Evolutionary conservation across 768 basidiomycete genomes (phyloP), one percentile per base, ranked within the genome.

Genomic region (Suillus alpinus): DNA sequence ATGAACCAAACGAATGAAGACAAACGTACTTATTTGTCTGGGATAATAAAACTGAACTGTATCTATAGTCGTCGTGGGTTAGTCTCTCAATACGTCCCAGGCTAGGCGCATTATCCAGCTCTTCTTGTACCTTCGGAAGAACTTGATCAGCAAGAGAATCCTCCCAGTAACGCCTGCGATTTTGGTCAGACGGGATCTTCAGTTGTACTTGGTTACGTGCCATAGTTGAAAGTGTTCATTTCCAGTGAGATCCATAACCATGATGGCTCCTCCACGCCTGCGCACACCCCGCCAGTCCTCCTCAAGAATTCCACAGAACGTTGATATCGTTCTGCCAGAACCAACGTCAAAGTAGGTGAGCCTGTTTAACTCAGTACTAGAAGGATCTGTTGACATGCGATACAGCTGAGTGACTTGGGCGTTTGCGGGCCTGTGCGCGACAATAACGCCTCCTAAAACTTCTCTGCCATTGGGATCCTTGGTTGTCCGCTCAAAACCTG

Each of bases 161-260:
- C 53, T 79, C 78, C 79, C 79, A 80, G 64, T 78, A 77, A 36
- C 79, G 78, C 76, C 76, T 77, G 20, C 20, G 46, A 46, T 20
- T 23, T 51, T 56, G 18, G 20, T 14, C 29, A 16, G 20, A 57
- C 5, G 10, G 59, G 32, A 63, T 50, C 2, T 36, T 40, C 12
- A 26, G 23, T 16, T 29, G 36, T 40, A 23, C 14, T 26, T 32
- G 16, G 18, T 8, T 29, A 65, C 72, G 31, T 60, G 72, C 78
- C 78, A 79, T 32, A 79, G 69, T n/a, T 80, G 79, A 56, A 72
- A 77, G 34, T 72, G 72, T 44, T 78, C 76, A 41, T 73, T 78
- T 52, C 77, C 77, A 34, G 74, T 72, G 31, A 77, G 73, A 56
- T 78, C 77, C 76, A 78, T 77, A 5, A 72, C 62, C 68, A 78